Evolutionary conservation across 805 yeast genomes (phyloP), one percentile per base, ranked within the genome.

Genomic region (Nakazawaea ambrosiae): DNA sequence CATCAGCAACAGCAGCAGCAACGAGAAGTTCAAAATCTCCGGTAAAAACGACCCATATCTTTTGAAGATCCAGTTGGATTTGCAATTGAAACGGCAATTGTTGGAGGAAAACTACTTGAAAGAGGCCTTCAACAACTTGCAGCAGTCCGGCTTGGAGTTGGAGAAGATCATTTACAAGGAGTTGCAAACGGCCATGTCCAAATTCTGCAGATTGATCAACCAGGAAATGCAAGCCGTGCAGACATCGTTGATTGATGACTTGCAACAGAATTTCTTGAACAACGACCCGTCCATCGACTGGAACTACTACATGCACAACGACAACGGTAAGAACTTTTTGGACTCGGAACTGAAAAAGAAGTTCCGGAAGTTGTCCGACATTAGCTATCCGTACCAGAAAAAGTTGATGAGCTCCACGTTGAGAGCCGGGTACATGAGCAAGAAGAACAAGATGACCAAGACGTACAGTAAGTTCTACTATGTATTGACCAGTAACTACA

Each of bases 261-360:
- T 81, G 34, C 60, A 58, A 40, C 65, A 69, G 41, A 63, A 78
- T 46, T 66, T 72, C 55, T 49, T 73, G 48, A 55, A 67, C 48
- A 78, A 77, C 47, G 81, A 77, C 34, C 67, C 75, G n/a, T 70
- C 68, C 29, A 60, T 72, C 44, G 89, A 81, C 55, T 81, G 87
- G 87, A 83, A 80, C 50, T 71, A 72, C 34, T 80, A 78, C 43
- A 75, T 81, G 35, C 49, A 61, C 31, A 62, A 71, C 40, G 60
- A 63, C 32, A 57, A 59, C 33, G 63, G 64, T 20, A 63, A 60
- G 20, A 60, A 65, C 40, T 63, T 73, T 35, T 41, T 71, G 23
- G 46, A 59, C 55, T 45, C 61, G 12, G 50, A 60, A 7, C 20
- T 20, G 16, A 34, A 44, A 27, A 29, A 29, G 18, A 46, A 48